Percentiles rank a stretch among this genome's conserved stretches.
phyloP scores from a whole-genome alignment of 768 basidiomycete species.

The Podaxis pistillaris region DNA sequence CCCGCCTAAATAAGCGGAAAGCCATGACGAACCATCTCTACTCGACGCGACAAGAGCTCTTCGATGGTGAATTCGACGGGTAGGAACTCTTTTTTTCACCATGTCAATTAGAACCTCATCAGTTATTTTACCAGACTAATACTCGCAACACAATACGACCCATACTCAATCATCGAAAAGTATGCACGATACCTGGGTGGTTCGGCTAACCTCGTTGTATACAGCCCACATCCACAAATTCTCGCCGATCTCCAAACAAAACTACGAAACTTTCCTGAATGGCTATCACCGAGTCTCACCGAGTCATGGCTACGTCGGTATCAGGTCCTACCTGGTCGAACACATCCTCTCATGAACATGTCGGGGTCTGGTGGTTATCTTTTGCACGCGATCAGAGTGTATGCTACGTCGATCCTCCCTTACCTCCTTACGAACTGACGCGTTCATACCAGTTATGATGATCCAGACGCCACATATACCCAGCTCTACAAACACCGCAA shows the following conservation, averaged over 20 bases:
- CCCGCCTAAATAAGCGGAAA: slow-evolving; percentile 76
- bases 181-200: slow-evolving; percentile 79
- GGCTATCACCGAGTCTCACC: slow-evolving; percentile 75
- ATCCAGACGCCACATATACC: slow-evolving; percentile 58
- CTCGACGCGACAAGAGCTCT: slow-evolving; percentile 74
- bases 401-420: slow-evolving; percentile 18
- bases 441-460: slow-evolving; percentile 51
- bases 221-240: slow-evolving; percentile 69
- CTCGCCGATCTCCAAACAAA: slow-evolving; percentile 76
- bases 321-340: slow-evolving; percentile 92
- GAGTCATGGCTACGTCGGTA: slow-evolving; percentile 89
- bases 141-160: slow-evolving; percentile 83
- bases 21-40: slow-evolving; percentile 59
- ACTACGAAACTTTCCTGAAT: slow-evolving; percentile 63
- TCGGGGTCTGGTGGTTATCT: slow-evolving; percentile 89
- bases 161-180: slow-evolving; percentile 73
- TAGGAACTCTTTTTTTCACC: slow-evolving; percentile 30
- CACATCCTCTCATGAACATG: slow-evolving; percentile 92
- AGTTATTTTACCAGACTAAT: slow-evolving; percentile 51
- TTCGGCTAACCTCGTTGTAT: slow-evolving; percentile 83
- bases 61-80: slow-evolving; percentile 88
- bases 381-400: slow-evolving; percentile 87
- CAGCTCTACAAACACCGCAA: slow-evolving; percentile 46
- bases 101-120: slow-evolving; percentile 3
- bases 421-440: background rate